phyloP scores from a whole-genome alignment of 345 rosid genomes.

The Anacardium occidentale region DNA sequence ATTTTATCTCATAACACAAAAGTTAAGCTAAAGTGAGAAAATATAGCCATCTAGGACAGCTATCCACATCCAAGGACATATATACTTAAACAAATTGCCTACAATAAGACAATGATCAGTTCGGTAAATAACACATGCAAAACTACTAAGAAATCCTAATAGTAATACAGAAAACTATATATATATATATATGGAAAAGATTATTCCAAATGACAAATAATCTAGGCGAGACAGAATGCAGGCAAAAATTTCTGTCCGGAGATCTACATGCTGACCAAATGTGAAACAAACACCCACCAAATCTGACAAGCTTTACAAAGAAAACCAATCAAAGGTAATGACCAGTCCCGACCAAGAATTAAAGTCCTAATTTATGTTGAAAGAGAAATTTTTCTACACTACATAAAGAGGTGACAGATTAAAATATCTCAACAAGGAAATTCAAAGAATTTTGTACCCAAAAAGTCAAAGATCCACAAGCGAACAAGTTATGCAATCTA shows the following conservation, averaged over 20 bases:
- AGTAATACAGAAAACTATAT: neutral
- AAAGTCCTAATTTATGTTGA: neutral
- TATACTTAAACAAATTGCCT: neutral
- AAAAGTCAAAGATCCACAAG: neutral
- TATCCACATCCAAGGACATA: neutral
- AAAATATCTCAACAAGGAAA: neutral
- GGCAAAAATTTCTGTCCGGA: constrained; percentile 8
- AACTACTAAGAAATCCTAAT: neutral
- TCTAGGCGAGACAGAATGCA: neutral
- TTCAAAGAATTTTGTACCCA: neutral
- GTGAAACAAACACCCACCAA: constrained; percentile 12
- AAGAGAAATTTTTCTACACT: neutral
- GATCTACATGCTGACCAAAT: neutral
- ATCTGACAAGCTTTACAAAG: constrained; percentile 2
- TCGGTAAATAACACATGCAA: neutral
- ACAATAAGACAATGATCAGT: neutral
- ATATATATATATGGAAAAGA: neutral
- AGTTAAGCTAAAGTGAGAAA: neutral
- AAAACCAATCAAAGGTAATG: constrained; percentile 1
- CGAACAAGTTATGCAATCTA: neutral
- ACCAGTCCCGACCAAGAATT: neutral
- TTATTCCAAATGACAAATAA: neutral
- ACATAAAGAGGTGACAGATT: no score
- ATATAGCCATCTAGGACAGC: neutral
- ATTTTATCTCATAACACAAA: constrained; percentile 5